A percentile compares a stretch with the other conserved stretches of the same genome.
Evolutionary conservation across 257 asterid species (phyloP).

Genomic region (Plantago ovata): DNA sequence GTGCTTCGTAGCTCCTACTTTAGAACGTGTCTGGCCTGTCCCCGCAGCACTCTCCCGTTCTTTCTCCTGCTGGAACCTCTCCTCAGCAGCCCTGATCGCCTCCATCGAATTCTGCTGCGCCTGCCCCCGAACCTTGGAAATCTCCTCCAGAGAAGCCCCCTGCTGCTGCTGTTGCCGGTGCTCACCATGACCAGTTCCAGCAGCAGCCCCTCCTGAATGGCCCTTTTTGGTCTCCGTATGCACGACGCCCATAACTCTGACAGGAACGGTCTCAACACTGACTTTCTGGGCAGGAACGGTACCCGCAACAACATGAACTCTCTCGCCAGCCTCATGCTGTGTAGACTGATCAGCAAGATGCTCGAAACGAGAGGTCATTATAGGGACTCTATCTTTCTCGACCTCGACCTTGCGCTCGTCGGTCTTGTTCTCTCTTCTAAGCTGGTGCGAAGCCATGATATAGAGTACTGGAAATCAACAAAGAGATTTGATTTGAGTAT

Average conservation of each 20-base stretch:
- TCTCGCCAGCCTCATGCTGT: constrained; percentile 16
- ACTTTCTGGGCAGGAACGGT: constrained; percentile 19
- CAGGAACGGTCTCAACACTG: constrained; percentile 25
- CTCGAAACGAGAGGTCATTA: constrained; percentile 51
- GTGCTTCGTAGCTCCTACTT: too few relatives aligned
- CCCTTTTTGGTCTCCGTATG: background rate
- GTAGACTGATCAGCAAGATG: constrained; percentile 34
- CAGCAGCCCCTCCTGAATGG: too few relatives aligned
- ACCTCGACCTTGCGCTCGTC: constrained; percentile 26
- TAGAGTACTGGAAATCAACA: background rate
- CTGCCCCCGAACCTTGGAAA: constrained; percentile 34
- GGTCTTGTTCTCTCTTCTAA: constrained; percentile 34
- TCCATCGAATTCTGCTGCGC: constrained; percentile 67
- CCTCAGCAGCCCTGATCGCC: constrained; percentile 34
- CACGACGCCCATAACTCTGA: constrained; percentile 25
- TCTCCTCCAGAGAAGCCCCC: constrained; percentile 47
- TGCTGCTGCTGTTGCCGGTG: constrained; percentile 8
- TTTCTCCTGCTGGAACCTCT: constrained; percentile 4
- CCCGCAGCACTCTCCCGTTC: background rate
- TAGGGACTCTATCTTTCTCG: constrained; percentile 50
- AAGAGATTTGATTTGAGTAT: constrained; percentile 1
- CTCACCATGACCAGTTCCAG: background rate
- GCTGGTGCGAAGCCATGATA: constrained; percentile 35
- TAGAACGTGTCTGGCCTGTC: too few relatives aligned
- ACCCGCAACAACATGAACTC: constrained; percentile 8